Evolutionary conservation across 2,329 filamentous ascomycete species (phyloP), one percentile per base, ranked within the genome.

Genomic region (Ceratocystis lukuohia): DNA sequence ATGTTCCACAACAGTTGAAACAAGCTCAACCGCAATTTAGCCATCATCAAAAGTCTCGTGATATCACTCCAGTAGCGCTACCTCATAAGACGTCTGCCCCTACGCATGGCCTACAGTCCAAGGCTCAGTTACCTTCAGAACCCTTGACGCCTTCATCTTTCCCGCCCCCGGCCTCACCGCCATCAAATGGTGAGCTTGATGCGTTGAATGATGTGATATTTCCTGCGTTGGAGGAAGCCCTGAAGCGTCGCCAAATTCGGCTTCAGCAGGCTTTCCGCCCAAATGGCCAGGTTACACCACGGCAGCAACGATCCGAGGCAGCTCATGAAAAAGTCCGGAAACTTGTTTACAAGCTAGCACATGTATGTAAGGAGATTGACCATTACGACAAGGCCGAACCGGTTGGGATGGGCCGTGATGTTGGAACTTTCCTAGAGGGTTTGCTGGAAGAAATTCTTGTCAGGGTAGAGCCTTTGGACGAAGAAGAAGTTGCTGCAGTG

Each of bases 341-440:
- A 72, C 80, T 96, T 33, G 90, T 96, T 12, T 87, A 87, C 70
- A 95, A 96, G 74, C 81, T 95, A 37, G 88, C 87, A 1, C 85
- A 88, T 68, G 81, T 93, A 28, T 96, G 96, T 75, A 88, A 87
- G 72, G 91, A 96, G 74, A 91, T 99, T 72, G 93, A 99, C 75
- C 83, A 88, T 69, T 89, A 87, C 76, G 94, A 99, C 75, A 88
- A 88, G 74, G 84, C 86, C 56, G 88, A 91, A 71, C 90, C 91
- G 5, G 91, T 97, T 10, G 91, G 91, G 0, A 96, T 97, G 93
- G 93, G 91, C 0, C 87, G 90, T 57, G 92, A 93, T 30, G 91
- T 96, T 1, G 86, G 86, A 57, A 90, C 89, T 0, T 95, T 97
- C 71, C 76, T 97, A 6, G 94, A 99, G 75, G 93, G 92, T 0